Evolutionary conservation across 2,329 filamentous ascomycete species (phyloP).

Genomic region (Rhynchosporium graminicola): DNA sequence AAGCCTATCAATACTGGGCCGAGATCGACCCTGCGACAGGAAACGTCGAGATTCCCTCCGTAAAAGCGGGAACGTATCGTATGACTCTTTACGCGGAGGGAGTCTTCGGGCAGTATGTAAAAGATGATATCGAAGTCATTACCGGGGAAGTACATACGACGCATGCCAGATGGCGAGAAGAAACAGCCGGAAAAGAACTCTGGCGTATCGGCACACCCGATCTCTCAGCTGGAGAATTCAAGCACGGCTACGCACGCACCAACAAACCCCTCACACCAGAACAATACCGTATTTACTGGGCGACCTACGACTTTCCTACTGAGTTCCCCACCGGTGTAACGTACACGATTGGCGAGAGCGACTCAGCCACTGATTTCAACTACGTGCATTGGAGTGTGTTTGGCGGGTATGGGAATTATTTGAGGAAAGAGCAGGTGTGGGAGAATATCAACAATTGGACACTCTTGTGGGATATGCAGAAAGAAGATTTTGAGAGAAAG

Average conservation of each 20-base stretch:
- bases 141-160: slow-evolving; percentile 45
- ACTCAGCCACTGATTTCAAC: slow-evolving; percentile 55
- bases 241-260: slow-evolving; percentile 56
- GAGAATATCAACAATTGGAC: slow-evolving; percentile 61
- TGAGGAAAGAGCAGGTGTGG: slow-evolving; percentile 47
- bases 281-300: slow-evolving; percentile 65
- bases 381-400: slow-evolving; percentile 68
- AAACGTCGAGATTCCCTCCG: slow-evolving; percentile 51
- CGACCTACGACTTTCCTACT: slow-evolving; percentile 56
- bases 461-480: slow-evolving; percentile 51
- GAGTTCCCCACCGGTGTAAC: slow-evolving; percentile 61
- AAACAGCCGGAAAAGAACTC: slow-evolving; percentile 58
- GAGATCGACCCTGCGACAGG: slow-evolving; percentile 49
- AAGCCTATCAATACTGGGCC: slow-evolving; percentile 64
- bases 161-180: slow-evolving; percentile 52
- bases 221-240: slow-evolving; percentile 60
- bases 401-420: slow-evolving; percentile 53
- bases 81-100: slow-evolving; percentile 64
- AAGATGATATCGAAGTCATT: slow-evolving; percentile 50
- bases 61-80: slow-evolving; percentile 60
- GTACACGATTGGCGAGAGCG: slow-evolving; percentile 57
- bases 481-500: slow-evolving; percentile 45
- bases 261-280: slow-evolving; percentile 50
- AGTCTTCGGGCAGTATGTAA: slow-evolving; percentile 60
- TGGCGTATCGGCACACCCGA: slow-evolving; percentile 65